phyloP scores from a whole-genome alignment of 768 basidiomycete genomes.

The Mrakia hoshinonis region DNA sequence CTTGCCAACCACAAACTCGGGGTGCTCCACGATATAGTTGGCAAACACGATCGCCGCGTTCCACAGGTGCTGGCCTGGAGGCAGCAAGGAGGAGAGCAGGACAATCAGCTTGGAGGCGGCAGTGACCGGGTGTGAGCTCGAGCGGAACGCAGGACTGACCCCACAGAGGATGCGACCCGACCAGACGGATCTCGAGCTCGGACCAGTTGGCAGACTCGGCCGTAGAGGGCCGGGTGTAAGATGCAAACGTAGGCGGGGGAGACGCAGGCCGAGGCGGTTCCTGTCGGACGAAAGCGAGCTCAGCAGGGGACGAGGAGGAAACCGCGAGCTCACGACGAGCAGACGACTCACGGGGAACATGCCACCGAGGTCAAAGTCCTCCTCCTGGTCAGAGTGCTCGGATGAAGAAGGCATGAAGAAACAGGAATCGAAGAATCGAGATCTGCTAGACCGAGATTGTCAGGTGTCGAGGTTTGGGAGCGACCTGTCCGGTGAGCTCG shows the following conservation, averaged over 20 bases:
- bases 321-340: neutral
- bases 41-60: conserved; percentile 37
- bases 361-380: conserved; percentile 28
- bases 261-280: conserved; percentile 33
- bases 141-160: conserved; percentile 3
- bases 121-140: conserved; percentile 68
- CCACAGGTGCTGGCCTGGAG: conserved; percentile 40
- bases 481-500: too few species aligned
- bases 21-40: conserved; percentile 37
- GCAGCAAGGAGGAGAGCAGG: conserved; percentile 44
- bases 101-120: conserved; percentile 41
- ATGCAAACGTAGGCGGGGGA: conserved; percentile 33
- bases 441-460: neutral
- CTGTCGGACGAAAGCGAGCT: conserved; percentile 20
- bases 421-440: neutral
- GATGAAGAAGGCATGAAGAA: conserved; percentile 36
- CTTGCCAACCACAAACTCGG: conserved; percentile 37
- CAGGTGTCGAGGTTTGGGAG: too few species aligned
- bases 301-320: neutral
- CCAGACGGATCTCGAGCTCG: conserved; percentile 56
- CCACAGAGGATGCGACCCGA: conserved; percentile 47
- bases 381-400: conserved; percentile 18
- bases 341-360: conserved; percentile 33
- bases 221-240: conserved; percentile 27
- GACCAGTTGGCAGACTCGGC: conserved; percentile 34